Evolutionary conservation across 768 basidiomycete genomes (phyloP), one percentile per base, ranked within the genome.

Genomic region (Boletus vinaceobasis): DNA sequence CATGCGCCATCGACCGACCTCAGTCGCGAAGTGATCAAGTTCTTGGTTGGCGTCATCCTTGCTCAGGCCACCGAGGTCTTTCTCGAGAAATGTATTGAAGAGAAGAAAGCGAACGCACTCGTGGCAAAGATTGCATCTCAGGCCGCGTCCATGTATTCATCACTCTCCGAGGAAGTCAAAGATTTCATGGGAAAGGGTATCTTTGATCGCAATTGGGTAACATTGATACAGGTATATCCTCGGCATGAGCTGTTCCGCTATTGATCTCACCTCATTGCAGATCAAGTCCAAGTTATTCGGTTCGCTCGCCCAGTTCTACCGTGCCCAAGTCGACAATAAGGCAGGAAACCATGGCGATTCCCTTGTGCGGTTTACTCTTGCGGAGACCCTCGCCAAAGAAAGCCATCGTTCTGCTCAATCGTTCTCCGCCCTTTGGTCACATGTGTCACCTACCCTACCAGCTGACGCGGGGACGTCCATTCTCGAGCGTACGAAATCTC

Each of bases 1-100:
- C 97, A 99, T 64, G 97, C 96, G 0, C 97, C 97, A 0, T 93
- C 90, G 21, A 97, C 92, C 2, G 97, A 98, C 73, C 82, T 98
- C 43, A 88, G 87, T 64, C 81, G 93, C 19, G 96, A 98, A 56
- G 92, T 98, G 52, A 81, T 99, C 78, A 95, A 96, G 71, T 91
- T 96, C 61, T 77, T 97, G 37, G 85, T 93, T 2, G 83, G 83
- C n/a, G 56, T 96, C 61, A 93, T 94, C 67, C 77, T 92, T 15
- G 93, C 92, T 0, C 96, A 98, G 72, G 94, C 95, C 1, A 93
- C 91, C 0, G 96, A 98, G 69, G 88, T 98, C 36, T 97, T 98
- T 69, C 87, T 92, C 62, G 97, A 98, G 75, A 96, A 95, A 66
- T 88, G 89, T 65, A 80, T 84, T n/a, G 87, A 90, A 26, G 94